Evolutionary conservation across 306 rosid genomes (phyloP), one percentile per base, ranked within the genome.

Genomic region (Inga laurina): DNA sequence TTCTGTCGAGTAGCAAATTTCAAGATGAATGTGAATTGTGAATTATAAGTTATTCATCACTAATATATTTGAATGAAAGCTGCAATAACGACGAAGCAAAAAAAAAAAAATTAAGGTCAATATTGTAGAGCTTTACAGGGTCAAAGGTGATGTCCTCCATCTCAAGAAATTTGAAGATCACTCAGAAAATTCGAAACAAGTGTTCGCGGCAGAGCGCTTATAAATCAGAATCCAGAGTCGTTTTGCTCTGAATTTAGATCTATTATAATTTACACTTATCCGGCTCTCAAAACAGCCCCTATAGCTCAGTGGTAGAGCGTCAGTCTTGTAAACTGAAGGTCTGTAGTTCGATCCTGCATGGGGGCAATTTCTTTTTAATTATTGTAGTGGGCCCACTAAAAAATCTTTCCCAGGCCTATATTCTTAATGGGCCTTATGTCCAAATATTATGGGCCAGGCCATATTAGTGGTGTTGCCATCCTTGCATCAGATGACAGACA

Each of bases 121-220:
- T 76, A 68, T 61, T 34, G 10, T 27, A 76, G 85, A 72, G 57
- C 13, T 68, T 74, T 84, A 95, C 98, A 62, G 84, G 79, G 41
- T 93, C 92, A 77, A 91, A 95, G 21, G 88, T 61, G 69, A 37
- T 39, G 69, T 90, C 93, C 78, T 86, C 97, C 98, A 93, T 92
- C 14, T 81, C 32, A 43, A 74, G 41, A 48, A 51, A 51, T 19
- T 32, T 16, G 37, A 44, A 45, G 32, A 70, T 5, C 43, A 48
- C 49, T 37, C 15, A 9, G 8, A 39, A 10, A 19, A 69, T 10
- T 69, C 49, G 51, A 41, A 41, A 69, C 13, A 27, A 8, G 12
- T 14, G 56, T 15, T 0, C 30, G 30, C 30, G 30, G 30, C 30
- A 27, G 30, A 14, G 19, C 7, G 43, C 43, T 39, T 39, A 6